Evolutionary conservation across 2,329 filamentous ascomycete genomes (phyloP), one percentile per base, ranked within the genome.

Genomic region (Penicillium sp.): DNA sequence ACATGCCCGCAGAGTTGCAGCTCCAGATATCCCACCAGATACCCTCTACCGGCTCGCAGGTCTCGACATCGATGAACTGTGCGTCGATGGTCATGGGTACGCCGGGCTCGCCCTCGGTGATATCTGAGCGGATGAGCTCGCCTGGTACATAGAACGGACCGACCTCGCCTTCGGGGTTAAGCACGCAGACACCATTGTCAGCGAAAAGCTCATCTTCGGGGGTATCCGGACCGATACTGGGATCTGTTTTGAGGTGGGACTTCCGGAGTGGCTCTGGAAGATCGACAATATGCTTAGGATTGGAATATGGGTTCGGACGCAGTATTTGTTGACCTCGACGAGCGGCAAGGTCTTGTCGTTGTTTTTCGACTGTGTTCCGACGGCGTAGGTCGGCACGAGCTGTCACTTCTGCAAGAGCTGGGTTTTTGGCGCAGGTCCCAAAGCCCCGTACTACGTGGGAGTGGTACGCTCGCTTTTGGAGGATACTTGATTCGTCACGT

Each of bases 1-100:
- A 77, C 26, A 63, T 63, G 14, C 75, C 75, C 0, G 72, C 76
- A 22, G 73, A 63, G 56, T 77, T 77, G 65, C 73, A 75, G 43
- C 70, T 69, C 76, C 75, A 78, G 20, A 76, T 69, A 56, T 77
- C 58, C 74, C 56, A 63, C 27, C 72, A 63, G 18, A 74, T 63
- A 22, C 67, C 58, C 6, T 64, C 58, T 26, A 77, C 64, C 0
- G 74, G 74, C 56, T 76, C 67, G 58, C 74, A 77, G 40, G 74
- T 75, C 11, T 68, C 61, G 20, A 72, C 67, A 45, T 78, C 69
- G 26, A 77, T 67, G 43, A 76, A 68, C 49, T 77, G 73, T 7
- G 68, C 69, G 40, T 78, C 75, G 12, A 77, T 58, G 26, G 70
- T 65, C 29, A 78, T 54, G 9, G 70, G 68, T 8, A 77, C 61